Conservation (phyloP, 2,329 filamentous ascomycete genomes). For the Phialophora verrucosa region DNA sequence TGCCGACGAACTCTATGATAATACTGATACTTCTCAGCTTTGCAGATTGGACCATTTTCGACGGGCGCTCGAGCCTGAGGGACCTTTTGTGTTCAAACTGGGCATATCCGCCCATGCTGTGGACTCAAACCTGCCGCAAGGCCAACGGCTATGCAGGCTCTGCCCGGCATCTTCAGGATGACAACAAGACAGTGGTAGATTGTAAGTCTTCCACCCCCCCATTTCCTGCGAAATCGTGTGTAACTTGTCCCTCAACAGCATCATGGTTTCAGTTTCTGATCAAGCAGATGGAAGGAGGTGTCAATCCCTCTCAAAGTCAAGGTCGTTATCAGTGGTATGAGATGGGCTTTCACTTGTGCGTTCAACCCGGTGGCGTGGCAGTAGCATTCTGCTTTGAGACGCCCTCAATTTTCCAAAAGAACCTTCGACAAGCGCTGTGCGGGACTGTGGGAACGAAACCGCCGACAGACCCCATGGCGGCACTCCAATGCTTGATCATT, state of each 20-base stretch:
- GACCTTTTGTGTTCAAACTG: conserved; percentile 19
- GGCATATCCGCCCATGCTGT: conserved; percentile 28
- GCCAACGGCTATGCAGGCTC: conserved; percentile 30
- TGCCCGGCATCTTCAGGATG: conserved; percentile 8
- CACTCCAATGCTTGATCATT: conserved; percentile 40
- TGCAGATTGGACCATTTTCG: conserved; percentile 15
- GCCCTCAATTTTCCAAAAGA: conserved; percentile 17
- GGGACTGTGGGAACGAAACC: background rate
- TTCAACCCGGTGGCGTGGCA: conserved; percentile 9
- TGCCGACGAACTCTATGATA: background rate
- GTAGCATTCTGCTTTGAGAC: conserved; percentile 32
- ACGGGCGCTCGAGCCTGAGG: background rate
- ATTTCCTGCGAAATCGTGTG: background rate
- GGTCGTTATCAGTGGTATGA: conserved; percentile 37
- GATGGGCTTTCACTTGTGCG: conserved; percentile 37
- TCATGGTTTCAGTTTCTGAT: conserved; percentile 40
- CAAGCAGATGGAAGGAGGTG: conserved; percentile 28
- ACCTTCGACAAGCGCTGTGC: conserved; percentile 19
- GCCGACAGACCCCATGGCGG: conserved; percentile 14
- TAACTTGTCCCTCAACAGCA: conserved; percentile 23
- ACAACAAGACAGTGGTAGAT: conserved; percentile 19
- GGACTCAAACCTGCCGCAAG: conserved; percentile 21
- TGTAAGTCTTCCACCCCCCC: conserved; percentile 12
- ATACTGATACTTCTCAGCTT: conserved; percentile 20
- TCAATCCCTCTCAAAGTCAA: background rate